Evolutionary conservation across 331 rosid species (phyloP).

Genomic region (Rhamnella rubrinervis): DNA sequence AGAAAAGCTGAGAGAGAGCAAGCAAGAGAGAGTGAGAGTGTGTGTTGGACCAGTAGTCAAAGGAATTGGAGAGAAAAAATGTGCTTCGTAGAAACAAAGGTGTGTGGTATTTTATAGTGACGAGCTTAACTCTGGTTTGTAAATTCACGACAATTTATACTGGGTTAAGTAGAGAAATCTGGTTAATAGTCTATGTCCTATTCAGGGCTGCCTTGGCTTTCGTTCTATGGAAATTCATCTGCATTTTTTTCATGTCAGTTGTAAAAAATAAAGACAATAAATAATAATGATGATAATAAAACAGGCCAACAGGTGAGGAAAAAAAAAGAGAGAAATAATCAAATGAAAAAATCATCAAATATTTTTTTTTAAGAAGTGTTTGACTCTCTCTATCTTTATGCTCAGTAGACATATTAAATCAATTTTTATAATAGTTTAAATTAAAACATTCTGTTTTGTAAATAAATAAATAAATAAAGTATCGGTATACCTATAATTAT

Average conservation of each 20-base stretch:
- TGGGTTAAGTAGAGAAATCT: conserved; percentile 15
- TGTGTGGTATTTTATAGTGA: conserved; percentile 37
- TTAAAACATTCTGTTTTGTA: too few species aligned
- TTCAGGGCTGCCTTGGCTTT: conserved; percentile 18
- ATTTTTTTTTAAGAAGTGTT: too few species aligned
- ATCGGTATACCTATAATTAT: too few species aligned
- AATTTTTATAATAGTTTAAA: too few species aligned
- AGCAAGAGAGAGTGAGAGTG: conserved; percentile 10
- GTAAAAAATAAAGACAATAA: not conserved
- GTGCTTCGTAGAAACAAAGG: conserved; percentile 40
- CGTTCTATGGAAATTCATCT: not conserved
- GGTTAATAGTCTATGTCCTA: conserved; percentile 18
- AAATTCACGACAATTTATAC: not conserved
- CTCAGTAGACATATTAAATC: too few species aligned
- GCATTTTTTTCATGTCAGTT: not conserved
- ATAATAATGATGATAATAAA: not conserved
- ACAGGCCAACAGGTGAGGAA: not conserved
- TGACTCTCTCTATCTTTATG: too few species aligned
- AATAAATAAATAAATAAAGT: too few species aligned
- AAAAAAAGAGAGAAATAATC: not conserved
- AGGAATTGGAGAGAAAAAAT: conserved; percentile 24
- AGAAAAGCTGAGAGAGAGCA: conserved; percentile 19
- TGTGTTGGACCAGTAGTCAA: conserved; percentile 57
- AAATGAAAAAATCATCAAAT: too few species aligned
- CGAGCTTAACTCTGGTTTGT: not conserved